These are phyloP conservation scores for Dendrobium nobile DNA, from an alignment of 106 monocot genomes.

Conservation along the genomic window DNA sequence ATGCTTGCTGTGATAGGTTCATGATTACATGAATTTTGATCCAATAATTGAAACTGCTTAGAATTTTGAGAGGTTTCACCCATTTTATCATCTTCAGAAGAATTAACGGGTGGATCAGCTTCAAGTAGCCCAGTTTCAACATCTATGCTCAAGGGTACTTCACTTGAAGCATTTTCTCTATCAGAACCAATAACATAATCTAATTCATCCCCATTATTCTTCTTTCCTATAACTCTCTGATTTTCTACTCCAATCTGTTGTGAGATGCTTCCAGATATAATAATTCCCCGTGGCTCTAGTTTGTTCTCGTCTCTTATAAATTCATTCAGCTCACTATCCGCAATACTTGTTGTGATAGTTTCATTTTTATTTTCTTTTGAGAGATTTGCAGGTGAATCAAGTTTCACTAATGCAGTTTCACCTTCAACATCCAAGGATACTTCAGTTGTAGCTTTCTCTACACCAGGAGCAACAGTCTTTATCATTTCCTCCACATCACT, in stretches of 20 bases:
- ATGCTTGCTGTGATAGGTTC: slow-evolving; percentile 1
- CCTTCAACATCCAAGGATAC: neutral
- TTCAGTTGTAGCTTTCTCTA: neutral
- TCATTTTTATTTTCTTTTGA: neutral
- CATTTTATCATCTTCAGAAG: neutral
- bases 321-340: neutral
- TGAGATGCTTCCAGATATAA: neutral
- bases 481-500: slow-evolving; percentile 3
- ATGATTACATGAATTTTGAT: neutral
- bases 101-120: neutral
- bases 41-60: slow-evolving; percentile 15
- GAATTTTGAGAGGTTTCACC: neutral
- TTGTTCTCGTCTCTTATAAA: neutral
- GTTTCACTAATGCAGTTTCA: neutral
- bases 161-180: neutral
- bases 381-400: slow-evolving; percentile 4
- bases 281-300: neutral
- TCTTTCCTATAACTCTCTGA: neutral
- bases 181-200: neutral
- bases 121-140: neutral
- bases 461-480: neutral
- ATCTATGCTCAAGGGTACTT: neutral
- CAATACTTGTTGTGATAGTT: neutral
- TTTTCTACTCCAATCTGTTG: neutral
- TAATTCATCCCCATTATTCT: neutral